Conservation (phyloP, 257 asterid genomes). For the Solanum dulcamara region DNA sequence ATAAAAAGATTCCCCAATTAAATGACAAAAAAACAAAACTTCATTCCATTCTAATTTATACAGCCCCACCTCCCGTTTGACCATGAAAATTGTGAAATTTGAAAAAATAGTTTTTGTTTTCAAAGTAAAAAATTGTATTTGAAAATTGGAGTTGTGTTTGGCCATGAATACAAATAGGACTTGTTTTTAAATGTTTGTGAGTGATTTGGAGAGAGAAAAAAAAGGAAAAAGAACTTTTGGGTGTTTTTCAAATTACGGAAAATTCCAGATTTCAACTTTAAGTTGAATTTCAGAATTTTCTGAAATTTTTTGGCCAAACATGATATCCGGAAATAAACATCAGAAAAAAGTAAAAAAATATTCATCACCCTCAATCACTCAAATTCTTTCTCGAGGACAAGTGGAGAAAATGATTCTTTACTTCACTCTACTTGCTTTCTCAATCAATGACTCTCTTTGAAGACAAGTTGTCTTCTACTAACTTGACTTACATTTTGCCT, state of each 20-base stretch:
- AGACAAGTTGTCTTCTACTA: not conserved
- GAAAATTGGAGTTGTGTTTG: too few relatives aligned
- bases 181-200: too few relatives aligned
- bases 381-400: not conserved
- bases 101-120: too few relatives aligned
- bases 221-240: too few relatives aligned
- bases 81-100: not conserved
- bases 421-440: not conserved
- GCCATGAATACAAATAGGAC: too few relatives aligned
- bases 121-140: not conserved
- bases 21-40: not conserved
- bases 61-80: not conserved
- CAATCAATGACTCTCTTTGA: not conserved
- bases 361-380: not conserved
- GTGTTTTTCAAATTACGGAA: too few relatives aligned
- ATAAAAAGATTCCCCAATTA: not conserved
- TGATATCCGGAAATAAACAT: not conserved
- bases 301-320: too few relatives aligned
- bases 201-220: too few relatives aligned
- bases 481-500: not conserved
- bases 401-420: not conserved
- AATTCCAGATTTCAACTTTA: too few relatives aligned
- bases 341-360: not conserved
- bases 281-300: too few relatives aligned
- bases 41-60: not conserved